phyloP scores from a whole-genome alignment of 2,329 filamentous ascomycete species.

The Calonectria leucothoes region DNA sequence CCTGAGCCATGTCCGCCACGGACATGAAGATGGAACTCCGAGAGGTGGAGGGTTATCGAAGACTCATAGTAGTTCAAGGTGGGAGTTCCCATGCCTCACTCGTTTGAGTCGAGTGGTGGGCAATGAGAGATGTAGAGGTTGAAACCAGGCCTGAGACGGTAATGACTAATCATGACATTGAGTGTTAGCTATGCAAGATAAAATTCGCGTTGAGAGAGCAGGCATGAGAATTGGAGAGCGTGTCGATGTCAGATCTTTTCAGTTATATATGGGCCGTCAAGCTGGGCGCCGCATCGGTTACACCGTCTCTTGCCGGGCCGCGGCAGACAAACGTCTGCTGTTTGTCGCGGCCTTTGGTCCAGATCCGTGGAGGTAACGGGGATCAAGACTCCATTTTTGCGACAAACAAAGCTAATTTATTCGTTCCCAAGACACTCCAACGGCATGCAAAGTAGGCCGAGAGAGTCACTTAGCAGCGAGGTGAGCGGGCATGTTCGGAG shows the following conservation, averaged over 20 bases:
- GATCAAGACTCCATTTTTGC: constrained; percentile 66
- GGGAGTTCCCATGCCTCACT: not conserved
- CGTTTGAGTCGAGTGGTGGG: not conserved
- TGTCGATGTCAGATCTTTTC: constrained; percentile 78
- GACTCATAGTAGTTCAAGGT: constrained; percentile 18
- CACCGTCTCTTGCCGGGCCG: constrained; percentile 41
- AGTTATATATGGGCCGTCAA: constrained; percentile 69
- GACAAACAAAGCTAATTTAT: constrained; percentile 45
- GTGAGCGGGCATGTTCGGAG: constrained; percentile 25
- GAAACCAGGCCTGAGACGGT: not conserved
- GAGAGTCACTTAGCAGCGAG: constrained; percentile 20
- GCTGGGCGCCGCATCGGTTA: constrained; percentile 63
- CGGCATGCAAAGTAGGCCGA: constrained; percentile 28
- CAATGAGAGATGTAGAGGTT: not conserved
- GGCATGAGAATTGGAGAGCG: constrained; percentile 5
- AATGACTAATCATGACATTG: not conserved
- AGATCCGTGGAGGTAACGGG: constrained; percentile 55
- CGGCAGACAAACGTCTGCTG: constrained; percentile 43
- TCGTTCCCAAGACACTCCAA: constrained; percentile 28
- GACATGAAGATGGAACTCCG: constrained; percentile 17
- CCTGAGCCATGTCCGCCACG: constrained; percentile 30
- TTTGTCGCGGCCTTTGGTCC: constrained; percentile 72
- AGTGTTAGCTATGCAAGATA: not conserved
- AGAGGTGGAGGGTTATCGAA: constrained; percentile 11
- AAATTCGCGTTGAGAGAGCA: not conserved